Base-by-base conservation (phyloP, 2,329 filamentous ascomycete genomes). In the Ascochyta viciae-villosae region DNA sequence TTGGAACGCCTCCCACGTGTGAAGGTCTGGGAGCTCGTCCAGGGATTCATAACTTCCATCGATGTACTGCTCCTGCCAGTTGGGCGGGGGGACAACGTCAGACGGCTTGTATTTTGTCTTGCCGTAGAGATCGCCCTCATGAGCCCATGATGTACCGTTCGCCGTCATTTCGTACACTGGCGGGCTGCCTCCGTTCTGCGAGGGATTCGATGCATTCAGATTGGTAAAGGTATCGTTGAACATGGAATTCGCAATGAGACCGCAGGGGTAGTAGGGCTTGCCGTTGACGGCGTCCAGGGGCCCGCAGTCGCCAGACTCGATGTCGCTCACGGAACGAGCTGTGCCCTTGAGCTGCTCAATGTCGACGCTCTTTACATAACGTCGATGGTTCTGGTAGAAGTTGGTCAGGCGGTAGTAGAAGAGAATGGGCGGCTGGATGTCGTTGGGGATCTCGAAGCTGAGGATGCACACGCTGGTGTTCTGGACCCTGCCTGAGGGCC, bases 371-470 rank as follows among this genome's bases (percentile, higher is more conserved):
- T 92, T 90, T 58, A 97, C 95, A 67, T 99, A 99, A 76, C 94
- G 89, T 63, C 95, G 89, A 74, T 99, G 95, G 74, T 99, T 99
- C 78, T 99, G 95, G 81, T 98, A 98, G 80, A 99, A 99, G 79
- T 98, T 96, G 54, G 92, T 94, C 61, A 99, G 87, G 65, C 90
- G 89, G 77, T 99, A 99, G 81, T 97, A 99, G 77, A 98, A 87
- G 58, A 94, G 85, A 10, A 99, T 90, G 0, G 94, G 92, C 1
- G 92, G 86, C 3, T 84, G 82, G 77, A 99, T 88, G 55, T 87
- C 81, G 67, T 94, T 88, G 1, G 92, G 91, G 8, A 97, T 87
- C 33, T 85, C 81, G 77, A 98, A 96, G 59, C 86, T 82, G 52
- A 99, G 77, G 29, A 84, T 84, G 83, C 95, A 99, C 23, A 82